Base-by-base conservation (phyloP, 1,284 basidiomycete species). In the Trichosporon asahii region DNA sequence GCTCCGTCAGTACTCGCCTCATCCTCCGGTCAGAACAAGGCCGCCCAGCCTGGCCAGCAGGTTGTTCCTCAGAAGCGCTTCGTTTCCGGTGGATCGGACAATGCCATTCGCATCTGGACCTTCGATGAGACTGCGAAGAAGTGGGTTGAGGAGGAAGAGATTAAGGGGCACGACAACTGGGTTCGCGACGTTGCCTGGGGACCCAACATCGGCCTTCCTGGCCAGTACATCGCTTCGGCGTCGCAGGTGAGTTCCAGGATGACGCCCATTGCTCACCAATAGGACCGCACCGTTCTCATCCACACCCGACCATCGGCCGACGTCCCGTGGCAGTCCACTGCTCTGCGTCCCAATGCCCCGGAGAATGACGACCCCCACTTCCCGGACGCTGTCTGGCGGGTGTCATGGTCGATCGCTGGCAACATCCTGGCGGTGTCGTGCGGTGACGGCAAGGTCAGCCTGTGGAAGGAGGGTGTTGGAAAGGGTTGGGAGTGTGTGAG, bases 391-490 rank as follows among this genome's bases (percentile, higher is more conserved):
- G 95, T 98, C 21, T 99, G 96, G 96, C 89, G 95, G 40, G 94
- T 98, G 37, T 94, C 92, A 69, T 98, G 96, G 96, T 95, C 93
- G 76, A 87, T 98, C 63, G 94, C 95, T 2, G 96, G 97, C 23
- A 98, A 98, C 79, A 89, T 99, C 68, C 87, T 99, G 64, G 95
- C 96, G 0, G 97, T 98, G 49, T 96, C 94, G 82, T 97, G 95
- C 83, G 96, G 95, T 15, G 97, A 99, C 82, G 96, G 97, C 29
- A 98, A 98, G 85, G 95, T 99, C 33, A 95, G 92, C 14, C 86
- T 99, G 67, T 99, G 95, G 96, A 99, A 99, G 85, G 96, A 99
- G 85, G 96, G 93, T 81, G 85, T 98, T 78, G 94, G 94, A 89
- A 95, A 95, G 82, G 86, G 88, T 25, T 99, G 96, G 94, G 96